These are phyloP conservation scores for Rosa chinensis DNA, from an alignment of 306 rosid genomes.

Conservation along the genomic window DNA sequence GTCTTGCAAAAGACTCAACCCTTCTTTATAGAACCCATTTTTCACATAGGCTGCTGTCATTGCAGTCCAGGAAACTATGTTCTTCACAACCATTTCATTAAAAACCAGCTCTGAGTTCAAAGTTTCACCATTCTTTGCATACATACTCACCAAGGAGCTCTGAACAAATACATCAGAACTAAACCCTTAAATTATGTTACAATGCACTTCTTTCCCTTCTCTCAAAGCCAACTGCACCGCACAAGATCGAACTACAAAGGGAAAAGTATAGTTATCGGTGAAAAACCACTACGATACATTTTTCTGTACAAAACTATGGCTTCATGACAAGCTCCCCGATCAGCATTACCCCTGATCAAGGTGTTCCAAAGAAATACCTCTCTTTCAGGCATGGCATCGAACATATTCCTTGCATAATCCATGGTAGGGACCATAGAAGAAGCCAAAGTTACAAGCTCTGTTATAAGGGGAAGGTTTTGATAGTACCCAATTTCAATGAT, in stretches of 20 bases:
- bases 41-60: conserved; percentile 36
- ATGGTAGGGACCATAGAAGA: conserved; percentile 17
- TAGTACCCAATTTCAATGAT: conserved; percentile 5
- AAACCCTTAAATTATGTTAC: conserved; percentile 52
- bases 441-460: conserved; percentile 22
- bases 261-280: conserved; percentile 69
- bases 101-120: conserved; percentile 15
- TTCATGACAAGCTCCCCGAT: conserved; percentile 70
- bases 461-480: conserved; percentile 17
- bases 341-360: conserved; percentile 71
- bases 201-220: conserved; percentile 67
- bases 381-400: conserved; percentile 56
- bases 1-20: conserved; percentile 23
- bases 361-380: conserved; percentile 79
- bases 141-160: conserved; percentile 34
- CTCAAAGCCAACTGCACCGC: conserved; percentile 59
- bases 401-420: conserved; percentile 34
- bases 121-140: conserved; percentile 31
- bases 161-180: conserved; percentile 73
- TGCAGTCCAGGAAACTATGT: conserved; percentile 34
- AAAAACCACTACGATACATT: conserved; percentile 54
- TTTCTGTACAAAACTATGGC: conserved; percentile 56
- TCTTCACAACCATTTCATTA: conserved; percentile 21
- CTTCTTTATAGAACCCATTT: conserved; percentile 34
- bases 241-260: conserved; percentile 79